A percentile compares a stretch with the other conserved stretches of the same genome.
Conservation (phyloP, 768 basidiomycete species). For the Fomitopsis serialis region DNA sequence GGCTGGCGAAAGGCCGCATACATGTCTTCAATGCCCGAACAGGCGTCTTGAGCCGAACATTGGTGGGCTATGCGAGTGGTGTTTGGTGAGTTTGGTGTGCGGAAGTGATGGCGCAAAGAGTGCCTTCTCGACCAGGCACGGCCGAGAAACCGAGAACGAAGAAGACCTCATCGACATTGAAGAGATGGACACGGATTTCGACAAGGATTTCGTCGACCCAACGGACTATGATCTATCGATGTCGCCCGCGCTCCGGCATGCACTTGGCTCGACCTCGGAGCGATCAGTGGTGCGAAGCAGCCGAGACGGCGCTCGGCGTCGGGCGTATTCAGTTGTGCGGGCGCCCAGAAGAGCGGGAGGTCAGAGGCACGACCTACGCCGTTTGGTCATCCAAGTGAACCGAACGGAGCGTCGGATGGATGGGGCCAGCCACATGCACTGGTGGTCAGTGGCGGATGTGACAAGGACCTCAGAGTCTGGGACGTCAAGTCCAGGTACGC, state of each 20-base stretch:
- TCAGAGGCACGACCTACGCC: neutral
- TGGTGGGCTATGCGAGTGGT: slow-evolving; percentile 83
- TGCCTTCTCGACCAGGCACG: neutral
- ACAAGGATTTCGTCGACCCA: slow-evolving; percentile 4
- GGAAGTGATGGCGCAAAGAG: slow-evolving; percentile 17
- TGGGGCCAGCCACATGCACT: slow-evolving; percentile 86
- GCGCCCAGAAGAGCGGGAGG: neutral
- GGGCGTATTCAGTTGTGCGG: neutral
- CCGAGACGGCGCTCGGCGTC: slow-evolving; percentile 2
- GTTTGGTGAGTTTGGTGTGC: slow-evolving; percentile 88
- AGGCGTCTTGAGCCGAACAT: slow-evolving; percentile 69
- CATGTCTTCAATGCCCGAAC: slow-evolving; percentile 80
- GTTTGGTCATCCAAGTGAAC: slow-evolving; percentile 16
- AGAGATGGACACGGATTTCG: neutral
- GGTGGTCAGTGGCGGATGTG: slow-evolving; percentile 90
- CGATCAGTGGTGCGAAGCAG: neutral
- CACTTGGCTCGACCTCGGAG: slow-evolving; percentile 37
- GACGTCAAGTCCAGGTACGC: slow-evolving; percentile 79
- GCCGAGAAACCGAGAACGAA: neutral
- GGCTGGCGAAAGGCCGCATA: slow-evolving; percentile 80
- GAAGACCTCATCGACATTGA: neutral
- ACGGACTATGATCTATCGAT: slow-evolving; percentile 23
- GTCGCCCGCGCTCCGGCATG: slow-evolving; percentile 38
- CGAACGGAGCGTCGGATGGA: slow-evolving; percentile 47
- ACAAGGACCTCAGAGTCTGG: slow-evolving; percentile 90